A percentile compares a stretch with the other conserved stretches of the same genome.
phyloP scores from a whole-genome alignment of 1,284 basidiomycete species.

The Cutaneotrichosporon cutaneum region DNA sequence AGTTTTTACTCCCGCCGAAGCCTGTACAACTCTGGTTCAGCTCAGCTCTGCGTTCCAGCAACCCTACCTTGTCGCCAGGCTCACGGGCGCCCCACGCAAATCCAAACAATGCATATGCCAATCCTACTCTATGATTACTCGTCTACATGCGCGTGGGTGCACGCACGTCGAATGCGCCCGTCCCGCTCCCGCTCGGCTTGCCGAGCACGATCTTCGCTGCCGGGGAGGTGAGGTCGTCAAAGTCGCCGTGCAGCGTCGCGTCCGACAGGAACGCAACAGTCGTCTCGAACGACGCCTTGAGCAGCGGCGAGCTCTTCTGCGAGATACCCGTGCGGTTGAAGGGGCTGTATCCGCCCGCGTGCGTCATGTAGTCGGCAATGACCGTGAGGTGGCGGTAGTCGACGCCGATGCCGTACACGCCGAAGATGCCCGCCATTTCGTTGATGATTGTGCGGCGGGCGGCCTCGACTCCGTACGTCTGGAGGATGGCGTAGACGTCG shows the following conservation, averaged over 20 bases:
- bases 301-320: constrained; percentile 83
- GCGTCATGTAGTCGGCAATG: constrained; percentile 99
- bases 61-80: too few species aligned
- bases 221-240: constrained; percentile 84
- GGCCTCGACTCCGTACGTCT: constrained; percentile 96
- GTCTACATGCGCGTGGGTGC: constrained; percentile 27
- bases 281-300: constrained; percentile 97
- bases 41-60: too few species aligned
- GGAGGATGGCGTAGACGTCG: constrained; percentile 89
- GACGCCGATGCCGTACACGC: constrained; percentile 96
- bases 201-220: constrained; percentile 85
- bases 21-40: too few species aligned
- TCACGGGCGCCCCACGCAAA: too few species aligned
- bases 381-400: constrained; percentile 92
- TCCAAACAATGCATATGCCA: constrained; percentile 13
- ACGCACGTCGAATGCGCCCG: constrained; percentile 76
- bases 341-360: constrained; percentile 93
- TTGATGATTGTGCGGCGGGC: constrained; percentile 81
- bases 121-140: constrained; percentile 8
- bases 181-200: constrained; percentile 76
- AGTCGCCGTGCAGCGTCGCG: constrained; percentile 90
- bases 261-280: constrained; percentile 95
- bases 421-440: constrained; percentile 90
- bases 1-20: too few species aligned
- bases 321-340: constrained; percentile 96